These are phyloP conservation scores for Cystobasidium onofrii DNA, from an alignment of 768 basidiomycete genomes.

Conservation along the genomic window DNA sequence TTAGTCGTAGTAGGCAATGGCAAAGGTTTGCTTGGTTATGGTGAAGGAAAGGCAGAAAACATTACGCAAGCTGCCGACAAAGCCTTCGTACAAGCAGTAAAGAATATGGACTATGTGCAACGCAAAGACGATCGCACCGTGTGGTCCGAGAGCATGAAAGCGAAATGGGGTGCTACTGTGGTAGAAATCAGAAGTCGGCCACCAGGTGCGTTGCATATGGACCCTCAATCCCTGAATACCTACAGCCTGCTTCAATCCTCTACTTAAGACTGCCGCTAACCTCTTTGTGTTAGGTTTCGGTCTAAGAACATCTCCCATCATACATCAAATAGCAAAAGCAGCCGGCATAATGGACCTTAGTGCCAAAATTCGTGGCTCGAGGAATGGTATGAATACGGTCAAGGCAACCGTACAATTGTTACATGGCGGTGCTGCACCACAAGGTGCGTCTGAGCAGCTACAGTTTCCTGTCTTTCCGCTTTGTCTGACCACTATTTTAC, in stretches of 20 bases:
- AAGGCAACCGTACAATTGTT: slow-evolving; percentile 75
- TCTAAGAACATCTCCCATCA: slow-evolving; percentile 72
- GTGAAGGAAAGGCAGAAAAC: slow-evolving; percentile 67
- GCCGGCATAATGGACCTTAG: slow-evolving; percentile 92
- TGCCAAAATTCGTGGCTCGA: slow-evolving; percentile 88
- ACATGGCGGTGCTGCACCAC: slow-evolving; percentile 71
- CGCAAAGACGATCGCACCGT: slow-evolving; percentile 93
- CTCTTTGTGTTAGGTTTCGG: slow-evolving; percentile 67
- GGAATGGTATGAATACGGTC: slow-evolving; percentile 76
- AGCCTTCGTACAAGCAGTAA: slow-evolving; percentile 62
- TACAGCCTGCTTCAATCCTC: no score
- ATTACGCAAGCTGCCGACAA: slow-evolving; percentile 53
- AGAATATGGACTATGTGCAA: slow-evolving; percentile 84
- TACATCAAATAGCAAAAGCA: slow-evolving; percentile 78
- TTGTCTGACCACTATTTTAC: no score
- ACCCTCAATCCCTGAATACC: neutral
- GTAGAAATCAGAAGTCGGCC: slow-evolving; percentile 60
- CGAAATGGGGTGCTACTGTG: slow-evolving; percentile 74
- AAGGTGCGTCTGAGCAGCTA: slow-evolving; percentile 45
- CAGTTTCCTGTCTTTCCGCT: no score
- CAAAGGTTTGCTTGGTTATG: slow-evolving; percentile 70
- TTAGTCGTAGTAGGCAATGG: slow-evolving; percentile 74
- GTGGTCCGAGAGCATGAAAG: slow-evolving; percentile 70
- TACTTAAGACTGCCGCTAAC: no score
- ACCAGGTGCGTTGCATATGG: slow-evolving; percentile 44